phyloP scores from a whole-genome alignment of 352 stramenopile genomes.

The Pythium brachiatum region DNA sequence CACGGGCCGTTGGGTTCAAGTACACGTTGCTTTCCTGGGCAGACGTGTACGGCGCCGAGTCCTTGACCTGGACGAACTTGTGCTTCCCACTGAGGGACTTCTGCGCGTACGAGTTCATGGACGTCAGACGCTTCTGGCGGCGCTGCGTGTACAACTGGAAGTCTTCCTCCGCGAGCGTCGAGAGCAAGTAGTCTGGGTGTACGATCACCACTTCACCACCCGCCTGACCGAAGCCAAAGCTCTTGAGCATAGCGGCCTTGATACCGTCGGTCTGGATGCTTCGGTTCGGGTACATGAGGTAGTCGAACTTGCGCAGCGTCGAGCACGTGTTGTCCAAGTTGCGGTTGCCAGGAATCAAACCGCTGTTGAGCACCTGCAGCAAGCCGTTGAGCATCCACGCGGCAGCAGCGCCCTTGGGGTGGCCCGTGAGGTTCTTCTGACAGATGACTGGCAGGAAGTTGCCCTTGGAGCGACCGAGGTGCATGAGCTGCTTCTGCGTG shows the following conservation, averaged over 20 bases:
- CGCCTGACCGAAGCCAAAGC: constrained; percentile 82
- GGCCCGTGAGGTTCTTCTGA: constrained; percentile 82
- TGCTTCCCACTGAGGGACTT: constrained; percentile 77
- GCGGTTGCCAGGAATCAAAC: constrained; percentile 74
- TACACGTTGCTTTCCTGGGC: constrained; percentile 85
- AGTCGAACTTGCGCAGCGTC: constrained; percentile 68
- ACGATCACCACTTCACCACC: constrained; percentile 73
- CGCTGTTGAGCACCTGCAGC: constrained; percentile 75
- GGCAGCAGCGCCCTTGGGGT: constrained; percentile 78
- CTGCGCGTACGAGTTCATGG: constrained; percentile 78
- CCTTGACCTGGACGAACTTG: constrained; percentile 77
- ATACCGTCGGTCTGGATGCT: constrained; percentile 74
- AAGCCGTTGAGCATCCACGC: constrained; percentile 85
- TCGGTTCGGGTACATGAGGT: constrained; percentile 81
- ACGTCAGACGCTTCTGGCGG: constrained; percentile 56
- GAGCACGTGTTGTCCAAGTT: constrained; percentile 81
- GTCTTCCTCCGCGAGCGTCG: constrained; percentile 42
- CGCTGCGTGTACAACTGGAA: constrained; percentile 59
- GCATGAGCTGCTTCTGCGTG: constrained; percentile 79
- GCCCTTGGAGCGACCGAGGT: constrained; percentile 68
- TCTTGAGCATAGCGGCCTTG: constrained; percentile 82
- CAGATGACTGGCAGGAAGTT: constrained; percentile 77
- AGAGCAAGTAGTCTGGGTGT: constrained; percentile 71
- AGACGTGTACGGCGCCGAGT: constrained; percentile 73
- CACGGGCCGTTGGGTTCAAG: constrained; percentile 76